These are phyloP conservation scores for Debaryomycetaceae sp. DNA, from an alignment of 1,139 yeast species.

Conservation along the genomic window DNA sequence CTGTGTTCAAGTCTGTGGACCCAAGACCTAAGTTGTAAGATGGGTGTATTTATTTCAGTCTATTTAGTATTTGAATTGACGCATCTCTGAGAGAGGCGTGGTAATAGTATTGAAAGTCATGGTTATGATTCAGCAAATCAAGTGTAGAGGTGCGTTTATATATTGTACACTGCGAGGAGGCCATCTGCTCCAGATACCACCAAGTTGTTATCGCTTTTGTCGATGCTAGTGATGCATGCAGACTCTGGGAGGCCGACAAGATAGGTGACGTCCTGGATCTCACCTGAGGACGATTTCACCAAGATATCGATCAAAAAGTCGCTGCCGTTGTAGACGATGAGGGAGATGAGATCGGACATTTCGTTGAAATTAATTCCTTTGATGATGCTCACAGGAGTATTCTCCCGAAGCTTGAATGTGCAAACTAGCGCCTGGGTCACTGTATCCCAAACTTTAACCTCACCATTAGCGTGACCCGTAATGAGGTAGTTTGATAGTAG, in stretches of 20 bases:
- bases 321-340: constrained; percentile 20
- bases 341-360: neutral
- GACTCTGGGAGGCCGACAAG: constrained; percentile 24
- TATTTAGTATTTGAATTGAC: neutral
- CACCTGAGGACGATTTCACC: constrained; percentile 7
- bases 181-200: constrained; percentile 11
- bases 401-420: constrained; percentile 10
- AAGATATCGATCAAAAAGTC: constrained; percentile 16
- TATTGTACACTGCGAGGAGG: constrained; percentile 1
- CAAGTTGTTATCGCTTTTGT: constrained; percentile 7
- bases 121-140: neutral
- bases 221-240: constrained; percentile 13
- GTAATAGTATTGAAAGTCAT: neutral
- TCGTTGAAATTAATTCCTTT: constrained; percentile 4
- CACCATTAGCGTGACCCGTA: constrained; percentile 22
- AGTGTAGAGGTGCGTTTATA: constrained; percentile 1
- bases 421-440: constrained; percentile 2
- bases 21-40: constrained; percentile 48
- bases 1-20: constrained; percentile 64
- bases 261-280: constrained; percentile 7
- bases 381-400: constrained; percentile 9
- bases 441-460: constrained; percentile 14
- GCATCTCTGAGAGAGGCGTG: neutral
- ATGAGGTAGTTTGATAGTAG: constrained; percentile 14
- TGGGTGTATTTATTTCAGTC: neutral